A percentile compares a stretch with the other conserved stretches of the same genome.
Evolutionary conservation across 2,329 filamentous ascomycete genomes (phyloP).

Genomic region (Arthroderma sp.): DNA sequence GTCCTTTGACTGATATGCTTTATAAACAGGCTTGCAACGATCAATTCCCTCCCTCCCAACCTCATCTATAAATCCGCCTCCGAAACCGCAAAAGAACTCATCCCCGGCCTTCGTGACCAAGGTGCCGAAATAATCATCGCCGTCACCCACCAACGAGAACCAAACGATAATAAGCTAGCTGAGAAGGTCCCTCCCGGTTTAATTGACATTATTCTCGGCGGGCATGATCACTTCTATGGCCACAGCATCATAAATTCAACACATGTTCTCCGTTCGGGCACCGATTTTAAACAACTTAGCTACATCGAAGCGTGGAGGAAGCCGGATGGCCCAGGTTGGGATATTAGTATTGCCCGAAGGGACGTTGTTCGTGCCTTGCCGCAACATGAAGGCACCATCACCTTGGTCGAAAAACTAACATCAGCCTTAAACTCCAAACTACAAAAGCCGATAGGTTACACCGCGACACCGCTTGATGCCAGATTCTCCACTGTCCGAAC

Average conservation of each 20-base stretch:
- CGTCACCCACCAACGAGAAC: slow-evolving; percentile 73
- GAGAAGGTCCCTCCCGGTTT: slow-evolving; percentile 54
- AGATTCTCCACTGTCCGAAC: slow-evolving; percentile 71
- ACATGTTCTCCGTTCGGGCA: slow-evolving; percentile 75
- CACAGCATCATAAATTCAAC: slow-evolving; percentile 65
- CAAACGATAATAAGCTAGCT: slow-evolving; percentile 79
- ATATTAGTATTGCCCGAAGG: slow-evolving; percentile 62
- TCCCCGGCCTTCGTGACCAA: slow-evolving; percentile 57
- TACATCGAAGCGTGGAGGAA: slow-evolving; percentile 66
- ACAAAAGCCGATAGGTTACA: slow-evolving; percentile 73
- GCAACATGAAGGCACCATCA: slow-evolving; percentile 47
- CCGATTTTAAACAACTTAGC: slow-evolving; percentile 83
- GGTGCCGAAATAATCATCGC: slow-evolving; percentile 75
- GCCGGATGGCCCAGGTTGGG: slow-evolving; percentile 45
- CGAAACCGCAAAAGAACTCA: slow-evolving; percentile 60
- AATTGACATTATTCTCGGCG: slow-evolving; percentile 75
- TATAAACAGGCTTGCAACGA: slow-evolving; percentile 55
- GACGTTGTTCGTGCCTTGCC: slow-evolving; percentile 59
- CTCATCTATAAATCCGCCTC: slow-evolving; percentile 70
- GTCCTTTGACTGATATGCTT: neutral
- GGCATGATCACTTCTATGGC: slow-evolving; percentile 80
- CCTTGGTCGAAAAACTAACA: slow-evolving; percentile 56
- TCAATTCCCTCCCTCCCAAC: slow-evolving; percentile 71
- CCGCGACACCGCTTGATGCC: slow-evolving; percentile 66
- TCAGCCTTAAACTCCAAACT: slow-evolving; percentile 61